Percentiles rank a stretch among this genome's conserved stretches.
Evolutionary conservation across 176 grass and related monocot genomes (phyloP).

Genomic region (Hsuehochloa calcarea): DNA sequence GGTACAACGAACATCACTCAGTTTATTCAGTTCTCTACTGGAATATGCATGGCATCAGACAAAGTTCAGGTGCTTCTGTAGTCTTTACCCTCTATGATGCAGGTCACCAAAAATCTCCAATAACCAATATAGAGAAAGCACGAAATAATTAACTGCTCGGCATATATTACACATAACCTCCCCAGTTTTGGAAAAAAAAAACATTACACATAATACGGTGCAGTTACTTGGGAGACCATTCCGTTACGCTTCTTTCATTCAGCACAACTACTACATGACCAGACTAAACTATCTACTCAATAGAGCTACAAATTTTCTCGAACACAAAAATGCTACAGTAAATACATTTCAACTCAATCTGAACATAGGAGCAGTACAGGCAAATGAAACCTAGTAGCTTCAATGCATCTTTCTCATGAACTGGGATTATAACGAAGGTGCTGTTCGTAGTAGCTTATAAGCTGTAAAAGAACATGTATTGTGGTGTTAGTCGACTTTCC

Average conservation of each 20-base stretch:
- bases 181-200: not conserved
- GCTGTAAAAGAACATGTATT: constrained; percentile 50
- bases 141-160: not conserved
- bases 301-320: constrained; percentile 5
- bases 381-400: not conserved
- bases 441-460: constrained; percentile 93
- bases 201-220: constrained; percentile 16
- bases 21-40: not conserved
- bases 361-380: not conserved
- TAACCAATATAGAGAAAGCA: not conserved
- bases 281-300: constrained; percentile 23
- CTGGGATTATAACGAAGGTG: constrained; percentile 71
- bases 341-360: constrained; percentile 4
- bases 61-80: not conserved
- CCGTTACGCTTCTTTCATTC: not conserved
- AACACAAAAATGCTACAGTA: constrained; percentile 35
- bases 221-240: not conserved
- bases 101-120: not conserved
- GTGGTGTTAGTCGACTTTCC: constrained; percentile 6
- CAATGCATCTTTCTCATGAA: constrained; percentile 39
- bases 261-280: not conserved
- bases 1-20: not conserved
- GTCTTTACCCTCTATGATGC: not conserved
- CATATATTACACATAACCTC: constrained; percentile 19
- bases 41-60: not conserved